Percentiles rank a stretch among this genome's conserved stretches.
These are phyloP conservation scores for Neonectria ditissima DNA, from an alignment of 2,329 filamentous ascomycete genomes.

Conservation along the genomic window DNA sequence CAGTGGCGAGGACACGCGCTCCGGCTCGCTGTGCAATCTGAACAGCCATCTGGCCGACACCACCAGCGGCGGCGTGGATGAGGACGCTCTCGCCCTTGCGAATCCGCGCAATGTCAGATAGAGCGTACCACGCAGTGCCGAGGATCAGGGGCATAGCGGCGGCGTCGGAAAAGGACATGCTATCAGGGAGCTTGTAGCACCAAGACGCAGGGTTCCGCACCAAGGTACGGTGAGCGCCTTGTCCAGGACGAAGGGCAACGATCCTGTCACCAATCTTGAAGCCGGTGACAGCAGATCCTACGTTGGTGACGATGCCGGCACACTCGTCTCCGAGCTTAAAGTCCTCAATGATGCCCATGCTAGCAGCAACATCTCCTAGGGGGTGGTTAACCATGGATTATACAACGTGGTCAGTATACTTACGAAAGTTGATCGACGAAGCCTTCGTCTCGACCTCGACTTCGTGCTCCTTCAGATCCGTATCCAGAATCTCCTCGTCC, in stretches of 20 bases:
- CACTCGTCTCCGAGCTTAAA: conserved; percentile 41
- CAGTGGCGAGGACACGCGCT: conserved; percentile 48
- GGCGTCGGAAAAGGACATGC: conserved; percentile 26
- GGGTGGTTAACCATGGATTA: background rate
- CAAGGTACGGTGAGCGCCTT: conserved; percentile 42
- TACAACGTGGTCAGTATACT: conserved; percentile 35
- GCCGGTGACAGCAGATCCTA: conserved; percentile 21
- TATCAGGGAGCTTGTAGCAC: conserved; percentile 29
- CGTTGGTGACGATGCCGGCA: conserved; percentile 31
- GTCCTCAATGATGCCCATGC: conserved; percentile 41
- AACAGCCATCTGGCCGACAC: conserved; percentile 47
- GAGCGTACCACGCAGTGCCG: conserved; percentile 22
- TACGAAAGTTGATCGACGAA: conserved; percentile 28
- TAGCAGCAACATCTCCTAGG: conserved; percentile 38
- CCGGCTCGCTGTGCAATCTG: conserved; percentile 38
- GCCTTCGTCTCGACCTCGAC: conserved; percentile 26
- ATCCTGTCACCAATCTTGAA: conserved; percentile 22
- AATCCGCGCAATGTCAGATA: conserved; percentile 18
- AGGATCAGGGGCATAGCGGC: conserved; percentile 19
- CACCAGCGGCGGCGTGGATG: conserved; percentile 39
- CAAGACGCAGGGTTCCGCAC: conserved; percentile 43
- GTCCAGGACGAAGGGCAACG: conserved; percentile 23
- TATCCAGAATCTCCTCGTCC: conserved; percentile 26
- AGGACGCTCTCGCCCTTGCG: conserved; percentile 43
- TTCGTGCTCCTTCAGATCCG: conserved; percentile 20